Evolutionary conservation across 768 basidiomycete genomes (phyloP).

Genomic region (Agaricus blazei): DNA sequence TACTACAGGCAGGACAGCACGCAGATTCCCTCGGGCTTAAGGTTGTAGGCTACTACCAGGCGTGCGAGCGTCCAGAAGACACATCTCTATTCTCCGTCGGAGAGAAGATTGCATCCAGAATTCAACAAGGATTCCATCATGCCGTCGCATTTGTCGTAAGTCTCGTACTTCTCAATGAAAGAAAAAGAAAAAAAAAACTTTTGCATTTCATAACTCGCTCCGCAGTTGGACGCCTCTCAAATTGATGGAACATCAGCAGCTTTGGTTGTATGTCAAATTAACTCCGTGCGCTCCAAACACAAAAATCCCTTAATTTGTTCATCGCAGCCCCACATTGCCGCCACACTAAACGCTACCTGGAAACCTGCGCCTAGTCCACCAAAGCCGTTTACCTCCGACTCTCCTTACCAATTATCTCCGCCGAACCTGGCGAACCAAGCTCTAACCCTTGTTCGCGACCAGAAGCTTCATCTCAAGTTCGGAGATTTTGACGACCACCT

Average conservation of each 20-base stretch:
- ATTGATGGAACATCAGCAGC: slow-evolving; percentile 49
- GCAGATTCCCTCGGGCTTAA: slow-evolving; percentile 47
- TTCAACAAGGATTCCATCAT: slow-evolving; percentile 48
- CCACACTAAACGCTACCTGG: slow-evolving; percentile 37
- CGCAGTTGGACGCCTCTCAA: slow-evolving; percentile 57
- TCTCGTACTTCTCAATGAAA: slow-evolving; percentile 8
- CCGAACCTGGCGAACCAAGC: slow-evolving; percentile 42
- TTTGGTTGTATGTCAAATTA: slow-evolving; percentile 44
- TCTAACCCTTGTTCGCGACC: slow-evolving; percentile 42
- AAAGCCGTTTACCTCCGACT: slow-evolving; percentile 39
- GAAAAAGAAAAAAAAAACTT: neutral
- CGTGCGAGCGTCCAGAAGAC: slow-evolving; percentile 59
- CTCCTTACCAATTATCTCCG: slow-evolving; percentile 42
- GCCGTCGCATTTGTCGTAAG: slow-evolving; percentile 70
- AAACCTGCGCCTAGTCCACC: slow-evolving; percentile 31
- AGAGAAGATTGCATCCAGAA: slow-evolving; percentile 53
- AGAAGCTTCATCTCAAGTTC: slow-evolving; percentile 50
- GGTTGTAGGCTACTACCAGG: slow-evolving; percentile 76
- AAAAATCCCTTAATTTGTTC: neutral
- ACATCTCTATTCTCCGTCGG: slow-evolving; percentile 58
- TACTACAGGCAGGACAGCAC: slow-evolving; percentile 49
- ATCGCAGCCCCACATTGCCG: slow-evolving; percentile 46
- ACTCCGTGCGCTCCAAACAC: neutral
- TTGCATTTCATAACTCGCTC: slow-evolving; percentile 7
- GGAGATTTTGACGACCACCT: slow-evolving; percentile 83